Conservation (phyloP, 2,329 filamentous ascomycete species). For the Claviceps quebecensis region DNA sequence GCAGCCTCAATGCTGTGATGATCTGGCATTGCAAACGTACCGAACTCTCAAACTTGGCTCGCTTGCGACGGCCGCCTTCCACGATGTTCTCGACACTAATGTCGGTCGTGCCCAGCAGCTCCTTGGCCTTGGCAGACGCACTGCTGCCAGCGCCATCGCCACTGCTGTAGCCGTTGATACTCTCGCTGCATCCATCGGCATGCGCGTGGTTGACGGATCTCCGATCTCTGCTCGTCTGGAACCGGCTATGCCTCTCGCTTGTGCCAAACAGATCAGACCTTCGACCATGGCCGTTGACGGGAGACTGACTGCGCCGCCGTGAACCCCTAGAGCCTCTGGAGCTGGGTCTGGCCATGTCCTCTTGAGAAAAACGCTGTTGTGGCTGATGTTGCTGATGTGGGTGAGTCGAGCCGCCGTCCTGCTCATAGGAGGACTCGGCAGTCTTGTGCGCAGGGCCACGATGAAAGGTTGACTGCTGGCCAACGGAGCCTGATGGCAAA, state of each 20-base stretch:
- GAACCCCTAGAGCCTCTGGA: constrained; percentile 61
- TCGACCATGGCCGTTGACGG: constrained; percentile 50
- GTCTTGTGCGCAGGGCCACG: constrained; percentile 29
- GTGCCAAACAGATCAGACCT: constrained; percentile 62
- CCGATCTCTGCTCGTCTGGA: constrained; percentile 56
- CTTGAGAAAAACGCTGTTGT: constrained; percentile 39
- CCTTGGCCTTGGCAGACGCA: constrained; percentile 58
- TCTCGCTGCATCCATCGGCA: constrained; percentile 51
- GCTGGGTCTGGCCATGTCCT: constrained; percentile 48
- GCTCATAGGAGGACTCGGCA: constrained; percentile 37
- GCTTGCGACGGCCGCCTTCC: constrained; percentile 87
- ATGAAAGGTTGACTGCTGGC: constrained; percentile 29
- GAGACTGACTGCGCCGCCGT: constrained; percentile 67
- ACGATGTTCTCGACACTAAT: constrained; percentile 98
- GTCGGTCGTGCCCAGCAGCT: constrained; percentile 84
- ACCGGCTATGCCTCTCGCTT: constrained; percentile 50
- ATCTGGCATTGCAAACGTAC: constrained; percentile 41
- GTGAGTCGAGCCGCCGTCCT: constrained; percentile 28
- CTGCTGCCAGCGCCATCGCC: constrained; percentile 71
- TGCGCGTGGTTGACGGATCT: constrained; percentile 30
- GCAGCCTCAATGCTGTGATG: neutral
- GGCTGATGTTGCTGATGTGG: constrained; percentile 21
- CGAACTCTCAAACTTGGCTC: constrained; percentile 91
- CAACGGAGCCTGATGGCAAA: constrained; percentile 33
- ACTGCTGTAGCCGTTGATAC: constrained; percentile 66